Percentiles rank a stretch among this genome's conserved stretches.
phyloP scores from a whole-genome alignment of 1,284 basidiomycete species.

The Cutaneotrichosporon mucoides region DNA sequence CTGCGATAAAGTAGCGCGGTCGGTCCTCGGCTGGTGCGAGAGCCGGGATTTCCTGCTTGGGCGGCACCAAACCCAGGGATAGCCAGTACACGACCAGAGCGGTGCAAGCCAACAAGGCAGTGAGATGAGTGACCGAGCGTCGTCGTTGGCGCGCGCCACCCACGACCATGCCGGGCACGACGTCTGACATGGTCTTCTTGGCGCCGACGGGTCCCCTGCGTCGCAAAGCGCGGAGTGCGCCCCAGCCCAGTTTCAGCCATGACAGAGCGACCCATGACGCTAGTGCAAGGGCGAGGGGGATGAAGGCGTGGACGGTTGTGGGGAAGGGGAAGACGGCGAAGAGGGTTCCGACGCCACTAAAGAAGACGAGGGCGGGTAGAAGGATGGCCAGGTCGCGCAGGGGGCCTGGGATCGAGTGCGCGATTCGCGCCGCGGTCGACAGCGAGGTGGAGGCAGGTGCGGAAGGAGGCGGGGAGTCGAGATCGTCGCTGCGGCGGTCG shows the following conservation, averaged over 20 bases:
- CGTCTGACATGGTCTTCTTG: neutral
- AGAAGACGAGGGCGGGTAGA: constrained; percentile 4
- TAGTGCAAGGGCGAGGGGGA: constrained; percentile 19
- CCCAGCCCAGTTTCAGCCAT: constrained; percentile 15
- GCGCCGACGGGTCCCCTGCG: neutral
- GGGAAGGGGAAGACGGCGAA: constrained; percentile 33
- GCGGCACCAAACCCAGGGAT: constrained; percentile 19
- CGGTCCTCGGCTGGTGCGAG: constrained; percentile 7
- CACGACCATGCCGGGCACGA: neutral
- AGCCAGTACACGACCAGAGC: constrained; percentile 19
- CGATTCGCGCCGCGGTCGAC: neutral
- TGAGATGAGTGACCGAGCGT: neutral
- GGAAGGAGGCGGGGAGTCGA: no score
- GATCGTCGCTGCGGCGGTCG: neutral
- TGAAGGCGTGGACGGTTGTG: constrained; percentile 34
- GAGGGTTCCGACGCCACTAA: constrained; percentile 8
- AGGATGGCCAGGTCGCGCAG: constrained; percentile 15
- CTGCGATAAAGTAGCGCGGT: constrained; percentile 30
- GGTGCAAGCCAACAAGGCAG: constrained; percentile 11
- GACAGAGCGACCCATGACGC: constrained; percentile 18
- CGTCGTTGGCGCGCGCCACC: neutral
- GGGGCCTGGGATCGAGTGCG: neutral
- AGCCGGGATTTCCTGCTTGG: constrained; percentile 9
- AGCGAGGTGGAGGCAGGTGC: neutral
- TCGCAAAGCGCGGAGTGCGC: neutral